Percentiles rank a stretch among this genome's conserved stretches.
Conservation (phyloP, 108 stramenopile genomes). For the Cylindrotheca closterium region DNA sequence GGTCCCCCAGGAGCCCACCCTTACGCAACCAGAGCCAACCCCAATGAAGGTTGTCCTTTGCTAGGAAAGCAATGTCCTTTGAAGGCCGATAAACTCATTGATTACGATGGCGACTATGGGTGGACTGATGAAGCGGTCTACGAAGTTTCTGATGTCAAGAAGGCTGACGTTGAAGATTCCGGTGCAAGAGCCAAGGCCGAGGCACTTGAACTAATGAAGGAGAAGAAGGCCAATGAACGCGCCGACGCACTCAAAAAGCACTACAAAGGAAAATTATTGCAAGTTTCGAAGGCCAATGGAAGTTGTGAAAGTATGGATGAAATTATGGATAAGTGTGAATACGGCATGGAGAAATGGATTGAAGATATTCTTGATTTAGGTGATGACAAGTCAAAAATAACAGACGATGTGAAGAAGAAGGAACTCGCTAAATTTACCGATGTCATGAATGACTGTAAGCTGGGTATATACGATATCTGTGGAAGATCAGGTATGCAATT, state of each 20-base stretch:
- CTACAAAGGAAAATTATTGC: constrained; percentile 53
- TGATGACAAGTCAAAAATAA: constrained; percentile 33
- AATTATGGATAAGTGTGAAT: constrained; percentile 50
- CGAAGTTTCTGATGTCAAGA: constrained; percentile 54
- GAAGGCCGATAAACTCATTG: constrained; percentile 48
- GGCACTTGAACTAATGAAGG: constrained; percentile 49
- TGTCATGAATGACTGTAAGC: constrained; percentile 46
- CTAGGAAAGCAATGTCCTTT: constrained; percentile 67
- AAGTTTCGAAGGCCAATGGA: constrained; percentile 60
- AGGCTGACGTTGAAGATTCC: constrained; percentile 58
- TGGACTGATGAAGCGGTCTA: constrained; percentile 34
- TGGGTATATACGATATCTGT: constrained; percentile 34
- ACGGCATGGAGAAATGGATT: constrained; percentile 40
- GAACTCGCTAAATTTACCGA: constrained; percentile 45
- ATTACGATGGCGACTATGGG: constrained; percentile 56
- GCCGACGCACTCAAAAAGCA: constrained; percentile 58
- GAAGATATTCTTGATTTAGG: constrained; percentile 35
- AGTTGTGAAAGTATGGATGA: constrained; percentile 66
- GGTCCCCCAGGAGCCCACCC: constrained; percentile 59
- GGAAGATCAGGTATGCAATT: constrained; percentile 60
- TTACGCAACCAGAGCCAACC: constrained; percentile 46
- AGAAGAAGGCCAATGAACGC: constrained; percentile 56
- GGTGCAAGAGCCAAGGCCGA: constrained; percentile 59
- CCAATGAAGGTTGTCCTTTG: constrained; percentile 52
- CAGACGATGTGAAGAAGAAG: constrained; percentile 47